Base-by-base conservation (phyloP, 1,284 basidiomycete species). In the Tilletiaria anomala region DNA sequence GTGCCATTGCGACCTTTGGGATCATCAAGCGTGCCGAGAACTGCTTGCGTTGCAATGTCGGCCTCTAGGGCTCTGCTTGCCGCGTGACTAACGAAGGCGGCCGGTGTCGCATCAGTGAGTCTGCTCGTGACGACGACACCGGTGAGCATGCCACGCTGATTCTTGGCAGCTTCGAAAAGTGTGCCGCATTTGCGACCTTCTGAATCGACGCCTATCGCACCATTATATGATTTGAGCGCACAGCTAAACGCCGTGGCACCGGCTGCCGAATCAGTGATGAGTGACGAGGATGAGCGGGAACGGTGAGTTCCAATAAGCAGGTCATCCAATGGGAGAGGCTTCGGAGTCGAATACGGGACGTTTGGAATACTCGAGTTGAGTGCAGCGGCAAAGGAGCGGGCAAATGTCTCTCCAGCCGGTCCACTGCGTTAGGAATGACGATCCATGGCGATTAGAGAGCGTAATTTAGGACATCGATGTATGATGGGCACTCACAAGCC, bases 161-260 rank as follows among this genome's bases (percentile, higher is more conserved):
- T 56, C 26, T 67, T 61, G 1, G 68, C 67, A 5, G 68, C 66
- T 45, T 69, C 68, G 22, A 69, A 61, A n/a, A 69, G 49, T 4
- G 68, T 69, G 26, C 67, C 68, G 40, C 65, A 66, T 0, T 68
- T 54, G 23, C 51, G 43, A 23, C 48, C 48, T 12, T 51, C 46
- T 3, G 47, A 38, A 14, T 60, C 58, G 11, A 68, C 59, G 2
- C 54, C 64, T 43, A 69, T 68, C 0, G 58, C 68, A 16, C 68
- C 68, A 45, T 69, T 69, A 48, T 63, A 68, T 26, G 62, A 67
- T 43, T 69, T 68, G 23, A 56, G 32, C 2, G 45, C 66, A 39
- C 65, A 68, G 15, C 63, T 45, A 37, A 69, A 69, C 2, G 68
- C 68, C 5, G 68, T 69, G 1, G 68, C 68, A 3, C 67, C 67